Conservation (phyloP, 495 filamentous ascomycete genomes). For the Penicillium odoratum region DNA sequence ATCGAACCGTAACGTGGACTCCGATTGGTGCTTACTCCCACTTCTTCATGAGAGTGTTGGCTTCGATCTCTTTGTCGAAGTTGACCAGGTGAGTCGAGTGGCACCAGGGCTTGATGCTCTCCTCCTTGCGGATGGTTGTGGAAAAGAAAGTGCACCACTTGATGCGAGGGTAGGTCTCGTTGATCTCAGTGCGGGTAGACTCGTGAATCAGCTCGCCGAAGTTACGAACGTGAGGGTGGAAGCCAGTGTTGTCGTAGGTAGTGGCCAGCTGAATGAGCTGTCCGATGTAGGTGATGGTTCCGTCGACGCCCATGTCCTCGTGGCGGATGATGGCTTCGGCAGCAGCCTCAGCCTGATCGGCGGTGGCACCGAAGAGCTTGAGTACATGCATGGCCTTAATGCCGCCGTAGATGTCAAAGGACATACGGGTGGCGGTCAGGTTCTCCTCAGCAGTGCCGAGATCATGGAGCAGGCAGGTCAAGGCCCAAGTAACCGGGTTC, state of each 20-base stretch:
- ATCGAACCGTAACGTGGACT: slow-evolving; percentile 10
- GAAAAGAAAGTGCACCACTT: slow-evolving; percentile 29
- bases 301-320: slow-evolving; percentile 63
- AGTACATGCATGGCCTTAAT: slow-evolving; percentile 58
- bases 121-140: slow-evolving; percentile 55
- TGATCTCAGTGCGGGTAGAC: slow-evolving; percentile 17
- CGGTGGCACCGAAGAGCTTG: slow-evolving; percentile 40
- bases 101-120: slow-evolving; percentile 64
- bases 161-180: slow-evolving; percentile 20
- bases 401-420: slow-evolving; percentile 48
- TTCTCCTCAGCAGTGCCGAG: slow-evolving; percentile 66
- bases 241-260: slow-evolving; percentile 60
- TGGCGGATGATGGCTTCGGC: slow-evolving; percentile 76
- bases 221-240: slow-evolving; percentile 22
- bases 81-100: slow-evolving; percentile 69
- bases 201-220: slow-evolving; percentile 21
- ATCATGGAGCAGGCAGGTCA: slow-evolving; percentile 72
- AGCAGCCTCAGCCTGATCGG: slow-evolving; percentile 52
- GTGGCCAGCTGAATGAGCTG: slow-evolving; percentile 76
- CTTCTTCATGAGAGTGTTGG: slow-evolving; percentile 60
- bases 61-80: slow-evolving; percentile 61
- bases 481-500: slow-evolving; percentile 46
- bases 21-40: slow-evolving; percentile 20
- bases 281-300: slow-evolving; percentile 65
- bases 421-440: slow-evolving; percentile 53